Base-by-base conservation (phyloP, 2,329 filamentous ascomycete genomes). In the Ceratocystis eucalypticola region DNA sequence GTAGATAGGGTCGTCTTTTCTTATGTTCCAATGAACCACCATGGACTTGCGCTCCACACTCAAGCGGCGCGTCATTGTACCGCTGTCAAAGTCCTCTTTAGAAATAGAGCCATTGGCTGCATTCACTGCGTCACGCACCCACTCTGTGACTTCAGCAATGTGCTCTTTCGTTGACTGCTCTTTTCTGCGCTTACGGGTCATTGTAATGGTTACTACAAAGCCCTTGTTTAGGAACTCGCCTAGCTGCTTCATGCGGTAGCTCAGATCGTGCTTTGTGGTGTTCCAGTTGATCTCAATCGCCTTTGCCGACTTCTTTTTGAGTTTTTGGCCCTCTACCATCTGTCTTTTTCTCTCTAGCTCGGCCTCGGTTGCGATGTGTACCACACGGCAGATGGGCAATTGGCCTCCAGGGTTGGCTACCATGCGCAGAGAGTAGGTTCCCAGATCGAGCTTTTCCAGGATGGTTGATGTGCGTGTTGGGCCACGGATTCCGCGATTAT, bases 241-340 rank as follows among this genome's bases (percentile, higher is more conserved):
- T 71, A 93, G 74, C 76, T 85, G 84, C 72, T 82, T 82, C 74
- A 94, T 74, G 72, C 87, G 83, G 74, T 89, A 86, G n/a, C 77
- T 77, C 64, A 96, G 74, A 77, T 96, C 92, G 73, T 93, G 83
- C 12, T 75, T 73, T 68, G 85, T 86, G 72, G 96, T 95, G 44
- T 87, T 86, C 92, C 92, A 97, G 74, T 91, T 93, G 71, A 97
- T 71, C 76, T 96, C 92, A n/a, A 96, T 75, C 73, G 87, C 87
- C 77, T 96, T 96, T 70, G 78, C 80, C 45, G 77, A 68, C 70
- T 75, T 74, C 69, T 76, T 72, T 71, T 71, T 70, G 67, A 77
- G 76, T 59, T 78, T 77, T 70, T 73, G 78, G 71, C 76, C 75
- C 69, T 77, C 77, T 69, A 76, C 77, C 68, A 79, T 75, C 69